Evolutionary conservation across 2,329 filamentous ascomycete species (phyloP), one percentile per base, ranked within the genome.

Genomic region (Colletotrichum falcatum): DNA sequence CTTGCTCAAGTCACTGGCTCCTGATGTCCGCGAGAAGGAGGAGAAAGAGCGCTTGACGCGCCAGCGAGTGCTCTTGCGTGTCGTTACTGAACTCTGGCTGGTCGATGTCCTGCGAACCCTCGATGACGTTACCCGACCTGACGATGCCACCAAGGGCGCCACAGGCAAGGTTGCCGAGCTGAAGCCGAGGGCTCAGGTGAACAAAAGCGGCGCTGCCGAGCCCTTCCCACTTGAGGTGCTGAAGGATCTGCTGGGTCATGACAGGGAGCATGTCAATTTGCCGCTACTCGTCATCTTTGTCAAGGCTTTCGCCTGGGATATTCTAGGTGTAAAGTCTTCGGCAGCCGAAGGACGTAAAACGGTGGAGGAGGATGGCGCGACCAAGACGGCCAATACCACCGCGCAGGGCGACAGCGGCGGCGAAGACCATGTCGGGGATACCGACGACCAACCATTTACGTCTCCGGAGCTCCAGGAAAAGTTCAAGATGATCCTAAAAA

Each of bases 201-300:
- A 90, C 70, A 89, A 90, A 73, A 87, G 88, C 35, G 89, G 87
- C 49, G 90, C 92, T 70, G 88, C 94, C 2, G 96, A 99, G 73
- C 96, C 96, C 0, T 98, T 99, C 75, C 97, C 97, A 4, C 85
- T 99, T 26, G 96, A 99, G 79, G 95, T 98, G n/a, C 84, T 99
- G 49, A 99, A 99, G 82, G 97, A 99, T 78, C 88, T 99, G 74
- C 87, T 99, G 20, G 94, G 95, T 9, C 92, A 98, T 78, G 96
- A 99, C 79, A 90, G 94, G 65, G 95, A 99, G 75, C 96, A 98
- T 78, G 85, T 90, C 65, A 99, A 98, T 77, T 83, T 99, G 53
- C 94, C 96, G 1, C 84, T 99, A 55, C 92, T 98, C 7, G 96
- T 98, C 61, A 88, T 97, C 18, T 99, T 99, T 77, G 95, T 97